Base-by-base conservation (phyloP, 495 filamentous ascomycete genomes). In the Podospora australis region DNA sequence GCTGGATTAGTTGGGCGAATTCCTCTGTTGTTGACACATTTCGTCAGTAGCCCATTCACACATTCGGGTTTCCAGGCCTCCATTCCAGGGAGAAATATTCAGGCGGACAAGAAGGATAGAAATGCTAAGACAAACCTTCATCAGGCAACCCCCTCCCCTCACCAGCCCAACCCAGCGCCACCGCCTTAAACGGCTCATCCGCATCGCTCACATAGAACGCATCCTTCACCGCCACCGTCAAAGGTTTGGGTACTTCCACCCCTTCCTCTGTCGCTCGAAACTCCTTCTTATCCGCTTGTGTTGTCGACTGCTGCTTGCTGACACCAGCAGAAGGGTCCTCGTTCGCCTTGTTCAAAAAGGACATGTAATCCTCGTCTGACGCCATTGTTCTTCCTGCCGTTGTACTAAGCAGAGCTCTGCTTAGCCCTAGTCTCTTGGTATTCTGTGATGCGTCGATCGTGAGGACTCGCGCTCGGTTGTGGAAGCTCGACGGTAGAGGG, bases 281-380 rank as follows among this genome's bases (percentile, higher is more conserved):
- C 40, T 21, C 34, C 23, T 55, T 55, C 11, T 48, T 39, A 2
- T 25, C 40, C 23, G 11, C 34, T 0, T 23, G 24, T 10, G 24
- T 9, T 2, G 11, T 26, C 17, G 29, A 11, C 4, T 20, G 23
- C 34, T 36, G 55, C 13, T 62, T 54, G 13, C 58, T n/a, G n/a
- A n/a, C 48, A 8, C 76, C 73, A 14, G 67, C 71, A 48, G 72
- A 69, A 14, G 78, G 78, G 60, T 86, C 80, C 59, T 78, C 65
- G 67, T 91, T 92, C 34, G 88, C 88, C 66, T 91, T 90, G 64
- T 92, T 71, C 41, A 95, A 72, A 62, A 95, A 94, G 56, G 79
- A 70, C 65, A 78, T 73, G 73, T 94, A 95, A 54, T 81, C 81
- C 41, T 85, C 80, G 72, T 95, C 88, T 17, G 84, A 83, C 83